phyloP scores from a whole-genome alignment of 1,284 basidiomycete species.

The Ustilago xerochloae region DNA sequence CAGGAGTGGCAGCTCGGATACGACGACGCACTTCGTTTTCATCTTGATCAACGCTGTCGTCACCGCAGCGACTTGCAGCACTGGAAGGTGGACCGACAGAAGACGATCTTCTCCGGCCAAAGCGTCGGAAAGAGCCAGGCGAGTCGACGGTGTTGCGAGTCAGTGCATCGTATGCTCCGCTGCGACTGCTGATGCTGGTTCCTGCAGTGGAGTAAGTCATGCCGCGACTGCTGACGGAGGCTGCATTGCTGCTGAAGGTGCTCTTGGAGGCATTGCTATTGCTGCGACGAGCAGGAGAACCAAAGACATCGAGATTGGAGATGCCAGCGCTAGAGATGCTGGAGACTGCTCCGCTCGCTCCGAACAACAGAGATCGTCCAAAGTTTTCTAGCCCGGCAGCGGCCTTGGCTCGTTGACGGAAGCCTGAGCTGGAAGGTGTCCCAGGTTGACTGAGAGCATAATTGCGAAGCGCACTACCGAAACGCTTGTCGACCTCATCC shows the following conservation, averaged over 20 bases:
- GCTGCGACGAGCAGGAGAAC: constrained; percentile 48
- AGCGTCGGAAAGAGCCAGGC: constrained; percentile 27
- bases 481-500: constrained; percentile 39
- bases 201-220: constrained; percentile 51
- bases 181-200: constrained; percentile 58
- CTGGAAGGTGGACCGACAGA: constrained; percentile 37
- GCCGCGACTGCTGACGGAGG: constrained; percentile 44
- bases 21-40: constrained; percentile 6
- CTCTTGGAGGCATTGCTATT: constrained; percentile 56
- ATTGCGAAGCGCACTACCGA: constrained; percentile 14
- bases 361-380: constrained; percentile 52
- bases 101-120: constrained; percentile 34
- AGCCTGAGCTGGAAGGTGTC: constrained; percentile 31
- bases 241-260: constrained; percentile 44
- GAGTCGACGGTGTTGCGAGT: constrained; percentile 24
- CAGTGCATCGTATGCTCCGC: constrained; percentile 22
- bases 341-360: constrained; percentile 30
- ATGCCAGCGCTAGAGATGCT: constrained; percentile 42
- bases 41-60: constrained; percentile 29
- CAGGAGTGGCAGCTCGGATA: constrained; percentile 28
- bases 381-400: constrained; percentile 56
- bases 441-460: constrained; percentile 27
- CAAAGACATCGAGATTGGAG: constrained; percentile 53
- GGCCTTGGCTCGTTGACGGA: constrained; percentile 52
- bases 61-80: constrained; percentile 11